Base-by-base conservation (phyloP, 2,329 filamentous ascomycete genomes). In the Pestalotiopsis sp. region DNA sequence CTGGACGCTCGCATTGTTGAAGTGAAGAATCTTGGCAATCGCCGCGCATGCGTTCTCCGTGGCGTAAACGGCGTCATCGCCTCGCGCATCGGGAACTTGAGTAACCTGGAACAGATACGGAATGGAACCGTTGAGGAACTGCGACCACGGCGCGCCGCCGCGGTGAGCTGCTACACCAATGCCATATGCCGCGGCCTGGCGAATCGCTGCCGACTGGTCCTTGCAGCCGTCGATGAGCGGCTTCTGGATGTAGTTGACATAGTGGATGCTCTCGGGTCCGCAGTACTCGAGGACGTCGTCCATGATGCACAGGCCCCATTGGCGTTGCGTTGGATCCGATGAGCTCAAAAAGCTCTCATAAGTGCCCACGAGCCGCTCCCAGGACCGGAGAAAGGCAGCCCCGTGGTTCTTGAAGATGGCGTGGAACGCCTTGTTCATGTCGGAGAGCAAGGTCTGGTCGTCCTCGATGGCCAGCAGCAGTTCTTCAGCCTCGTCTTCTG, bases 361-460 rank as follows among this genome's bases (percentile, higher is more conserved):
- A 67, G 94, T 97, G 11, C 87, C 84, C 79, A 97, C 89, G 26
- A 99, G 86, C 65, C 89, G 88, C 78, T 97, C 92, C 94, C 95
- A 99, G 56, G 93, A 85, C 4, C 90, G 91, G 66, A 99, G 86
- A 85, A 99, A 99, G 11, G 87, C 84, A 10, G 89, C 86, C 26
- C 93, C 93, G 78, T 98, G 94, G 82, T 97, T 94, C 85, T 98
- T 98, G 87, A 99, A 99, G 72, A 99, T 94, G 69, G 94, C 95
- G 81, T 99, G 96, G 87, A 97, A 99, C 0, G 96, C 95, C 85
- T 99, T 99, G 88, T 99, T 99, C 96, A 99, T 99, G 77, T 99
- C 96, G 1, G 94, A 97, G 57, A 99, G 87, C 20, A 99, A 86
- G 24, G 94, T 97, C 81, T 98, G 95, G 77, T 99, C 96, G 73